These are phyloP conservation scores for Cryptococcus wingfieldii DNA, from an alignment of 1,284 basidiomycete species.

Conservation along the genomic window DNA sequence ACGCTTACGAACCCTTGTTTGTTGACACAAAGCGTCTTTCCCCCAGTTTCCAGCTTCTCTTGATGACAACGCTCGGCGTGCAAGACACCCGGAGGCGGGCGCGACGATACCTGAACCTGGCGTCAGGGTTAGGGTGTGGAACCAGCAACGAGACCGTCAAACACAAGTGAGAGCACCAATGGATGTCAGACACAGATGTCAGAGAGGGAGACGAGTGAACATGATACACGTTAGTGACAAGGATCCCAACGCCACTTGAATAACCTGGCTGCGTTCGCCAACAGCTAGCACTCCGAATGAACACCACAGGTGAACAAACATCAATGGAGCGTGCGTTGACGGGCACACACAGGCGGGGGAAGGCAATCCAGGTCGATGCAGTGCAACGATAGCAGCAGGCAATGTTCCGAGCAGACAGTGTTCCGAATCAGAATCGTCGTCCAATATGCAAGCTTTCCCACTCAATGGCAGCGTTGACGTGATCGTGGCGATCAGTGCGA, in stretches of 20 bases:
- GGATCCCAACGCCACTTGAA: slow-evolving; percentile 30
- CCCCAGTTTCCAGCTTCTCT: not conserved
- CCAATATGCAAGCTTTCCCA: slow-evolving; percentile 5
- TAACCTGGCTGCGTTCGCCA: slow-evolving; percentile 21
- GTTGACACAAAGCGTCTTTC: slow-evolving; percentile 7
- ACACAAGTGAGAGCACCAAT: slow-evolving; percentile 1
- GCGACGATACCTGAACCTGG: not conserved
- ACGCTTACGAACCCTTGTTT: slow-evolving; percentile 20
- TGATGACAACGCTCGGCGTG: too few species aligned
- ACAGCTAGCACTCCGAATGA: slow-evolving; percentile 4
- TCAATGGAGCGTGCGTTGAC: not conserved
- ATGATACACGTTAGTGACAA: slow-evolving; percentile 4
- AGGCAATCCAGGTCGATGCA: slow-evolving; percentile 3
- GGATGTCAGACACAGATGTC: not conserved
- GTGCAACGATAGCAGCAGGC: too few species aligned
- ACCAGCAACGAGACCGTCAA: not conserved
- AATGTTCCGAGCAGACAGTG: too few species aligned
- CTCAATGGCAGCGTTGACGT: slow-evolving; percentile 3
- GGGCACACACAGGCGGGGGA: slow-evolving; percentile 26
- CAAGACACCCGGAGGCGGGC: too few species aligned
- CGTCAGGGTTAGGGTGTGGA: slow-evolving; percentile 5
- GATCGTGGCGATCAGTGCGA: not conserved
- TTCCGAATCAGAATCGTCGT: not conserved
- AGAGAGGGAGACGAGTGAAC: not conserved
- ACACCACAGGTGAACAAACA: slow-evolving; percentile 4